Percentiles rank a stretch among this genome's conserved stretches.
Evolutionary conservation across 768 basidiomycete genomes (phyloP).

Genomic region (Mycena sanguinolenta): DNA sequence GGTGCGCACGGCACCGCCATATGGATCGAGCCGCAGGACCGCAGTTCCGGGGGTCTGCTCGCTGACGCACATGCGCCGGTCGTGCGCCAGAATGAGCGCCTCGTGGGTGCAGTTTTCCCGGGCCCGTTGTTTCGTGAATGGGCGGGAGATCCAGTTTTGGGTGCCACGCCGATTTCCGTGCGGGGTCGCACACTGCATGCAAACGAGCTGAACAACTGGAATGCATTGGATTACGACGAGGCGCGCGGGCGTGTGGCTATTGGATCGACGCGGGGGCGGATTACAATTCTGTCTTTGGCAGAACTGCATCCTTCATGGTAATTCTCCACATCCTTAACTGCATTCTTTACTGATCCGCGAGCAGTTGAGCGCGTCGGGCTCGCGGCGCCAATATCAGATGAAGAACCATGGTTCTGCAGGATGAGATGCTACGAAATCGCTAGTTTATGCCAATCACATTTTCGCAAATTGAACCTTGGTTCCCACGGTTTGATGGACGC

Average conservation of each 20-base stretch:
- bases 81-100: conserved; percentile 47
- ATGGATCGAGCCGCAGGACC: conserved; percentile 72
- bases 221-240: conserved; percentile 32
- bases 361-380: no score
- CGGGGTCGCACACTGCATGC: background rate
- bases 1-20: conserved; percentile 70
- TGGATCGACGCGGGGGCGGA: conserved; percentile 18
- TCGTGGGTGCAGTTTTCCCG: conserved; percentile 66
- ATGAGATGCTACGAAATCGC: no score
- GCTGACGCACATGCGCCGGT: conserved; percentile 33
- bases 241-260: conserved; percentile 14
- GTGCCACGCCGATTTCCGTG: background rate
- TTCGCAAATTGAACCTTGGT: no score
- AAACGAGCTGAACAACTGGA: conserved; percentile 30
- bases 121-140: conserved; percentile 51
- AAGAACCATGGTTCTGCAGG: no score
- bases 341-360: no score
- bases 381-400: no score
- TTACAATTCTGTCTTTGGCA: conserved; percentile 9
- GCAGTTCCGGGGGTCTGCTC: conserved; percentile 54
- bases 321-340: no score
- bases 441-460: no score
- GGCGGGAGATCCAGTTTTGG: background rate
- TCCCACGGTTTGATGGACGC: no score
- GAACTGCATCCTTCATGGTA: background rate